Percentiles rank a stretch among this genome's conserved stretches.
These are phyloP conservation scores for Xylariaceae sp. DNA, from an alignment of 2,329 filamentous ascomycete species.

Conservation along the genomic window DNA sequence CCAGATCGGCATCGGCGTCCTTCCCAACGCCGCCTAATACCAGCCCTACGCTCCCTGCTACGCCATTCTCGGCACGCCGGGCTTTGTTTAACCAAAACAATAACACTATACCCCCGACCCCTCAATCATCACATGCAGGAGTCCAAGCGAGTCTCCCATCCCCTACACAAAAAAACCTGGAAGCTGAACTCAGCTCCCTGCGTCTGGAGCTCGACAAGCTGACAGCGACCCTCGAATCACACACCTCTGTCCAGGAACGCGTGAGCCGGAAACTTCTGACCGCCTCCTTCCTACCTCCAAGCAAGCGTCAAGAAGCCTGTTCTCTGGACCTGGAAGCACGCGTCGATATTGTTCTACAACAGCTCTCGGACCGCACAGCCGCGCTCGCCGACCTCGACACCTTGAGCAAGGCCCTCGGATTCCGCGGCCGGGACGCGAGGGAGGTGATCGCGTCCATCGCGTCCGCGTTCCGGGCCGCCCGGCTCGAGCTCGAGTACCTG, in stretches of 20 bases:
- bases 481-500: slow-evolving; percentile 58
- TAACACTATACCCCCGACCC: too few relatives aligned
- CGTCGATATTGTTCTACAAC: slow-evolving; percentile 39
- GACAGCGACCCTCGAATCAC: slow-evolving; percentile 41
- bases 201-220: slow-evolving; percentile 45
- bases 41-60: slow-evolving; percentile 33
- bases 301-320: slow-evolving; percentile 9
- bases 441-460: slow-evolving; percentile 46
- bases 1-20: slow-evolving; percentile 27
- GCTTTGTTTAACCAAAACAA: too few relatives aligned
- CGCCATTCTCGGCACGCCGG: slow-evolving; percentile 38
- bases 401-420: slow-evolving; percentile 46
- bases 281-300: slow-evolving; percentile 1
- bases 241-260: slow-evolving; percentile 37
- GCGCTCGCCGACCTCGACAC: slow-evolving; percentile 41
- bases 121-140: too few relatives aligned
- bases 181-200: slow-evolving; percentile 44
- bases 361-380: slow-evolving; percentile 44
- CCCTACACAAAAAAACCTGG: slow-evolving; percentile 36
- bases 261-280: slow-evolving; percentile 24
- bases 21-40: slow-evolving; percentile 53
- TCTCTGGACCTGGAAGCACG: slow-evolving; percentile 36
- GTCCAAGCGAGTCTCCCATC: too few relatives aligned
- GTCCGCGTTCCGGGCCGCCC: slow-evolving; percentile 48
- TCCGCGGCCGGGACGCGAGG: slow-evolving; percentile 41